Base-by-base conservation (phyloP, 2,329 filamentous ascomycete species). In the Fusarium tricinctum region DNA sequence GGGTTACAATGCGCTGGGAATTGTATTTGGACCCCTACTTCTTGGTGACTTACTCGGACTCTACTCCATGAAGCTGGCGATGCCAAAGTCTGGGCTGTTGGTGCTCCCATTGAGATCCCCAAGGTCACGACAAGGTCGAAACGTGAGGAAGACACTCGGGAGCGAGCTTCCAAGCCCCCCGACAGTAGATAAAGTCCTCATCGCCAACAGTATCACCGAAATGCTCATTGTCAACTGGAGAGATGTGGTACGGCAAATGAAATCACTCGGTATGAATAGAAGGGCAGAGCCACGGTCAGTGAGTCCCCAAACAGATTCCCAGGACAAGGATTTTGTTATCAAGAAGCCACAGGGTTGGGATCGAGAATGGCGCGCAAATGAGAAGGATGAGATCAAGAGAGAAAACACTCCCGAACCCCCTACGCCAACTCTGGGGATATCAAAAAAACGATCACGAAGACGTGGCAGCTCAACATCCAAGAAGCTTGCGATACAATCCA, bases 141-240 rank as follows among this genome's bases (percentile, higher is more conserved):
- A 69, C 32, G 75, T 69, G 55, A 58, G 68, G 15, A 72, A 67
- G 22, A 23, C 63, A 3, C 23, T 46, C 8, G 62, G 62, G n/a
- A 43, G 50, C 5, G 48, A 70, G 6, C 45, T 45, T 10, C 15
- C 58, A 2, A 66, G 73, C 0, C 60, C 77, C 4, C 73, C 79
- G 6, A 74, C 77, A 1, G 76, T 90, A 19, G 84, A 89, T 78
- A 90, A 87, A 68, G 80, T 89, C 22, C 81, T 83, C 44, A 77
- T 89, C 54, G 88, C 87, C 13, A 89, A 88, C 61, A 78, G 79
- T 32, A 84, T 91, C 30, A 81, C 87, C 0, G 87, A 90, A 74
- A 91, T 91, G 88, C 78, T 92, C 7, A 87, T 91, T 48, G 80
- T 84, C 2, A 84, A 90, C 65, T 92, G 89, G 90, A 81, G 86